Evolutionary conservation across 1,284 basidiomycete species (phyloP), one percentile per base, ranked within the genome.

Genomic region (Cryptococcus sp.): DNA sequence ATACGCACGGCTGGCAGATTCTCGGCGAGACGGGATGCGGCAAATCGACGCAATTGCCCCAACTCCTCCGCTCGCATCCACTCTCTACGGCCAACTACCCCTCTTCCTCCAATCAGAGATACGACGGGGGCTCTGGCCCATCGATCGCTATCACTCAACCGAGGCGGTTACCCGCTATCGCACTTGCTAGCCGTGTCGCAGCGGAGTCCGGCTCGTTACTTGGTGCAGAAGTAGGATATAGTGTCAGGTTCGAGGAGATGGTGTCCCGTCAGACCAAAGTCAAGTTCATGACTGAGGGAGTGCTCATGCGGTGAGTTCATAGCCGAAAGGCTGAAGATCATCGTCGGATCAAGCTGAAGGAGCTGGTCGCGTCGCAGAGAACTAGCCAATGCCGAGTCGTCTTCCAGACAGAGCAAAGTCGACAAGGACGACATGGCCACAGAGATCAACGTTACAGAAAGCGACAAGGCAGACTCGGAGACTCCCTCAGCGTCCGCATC

Each of bases 1-100:
- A 35, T 35, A 35, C 13, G 30, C 19, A 35, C 42, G 50, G 17
- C 43, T 16, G 17, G 3, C 40, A 78, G 76, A 83, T 99, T 23
- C 82, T 99, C 17, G 95, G 94, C 54, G 95, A 99, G 80, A 99
- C 95, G 0, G 96, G 95, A 40, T 96, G 93, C 25, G 95, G 95
- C 62, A 99, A 99, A 81, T 97, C 95, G 0, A 99, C 95, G 49
- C 94, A 95, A 82, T 85, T 95, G 30, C 92, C 93, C 0, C 90
- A 95, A 77, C 92, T 94, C 70, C 81, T 98, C 25, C 84, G 93
- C 49, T 86, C 69, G 4, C 71, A 78, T 58, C 22, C 53, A 10
- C 47, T 67, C 10, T 67, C 75, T 1, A 58, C 67, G 3, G 64
- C 66, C 13, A 59, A 74, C 52, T 76, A 64, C 50, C 48, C 56